Conservation (phyloP, 768 basidiomycete species). For the Pleurotus salmoneostramineus region DNA sequence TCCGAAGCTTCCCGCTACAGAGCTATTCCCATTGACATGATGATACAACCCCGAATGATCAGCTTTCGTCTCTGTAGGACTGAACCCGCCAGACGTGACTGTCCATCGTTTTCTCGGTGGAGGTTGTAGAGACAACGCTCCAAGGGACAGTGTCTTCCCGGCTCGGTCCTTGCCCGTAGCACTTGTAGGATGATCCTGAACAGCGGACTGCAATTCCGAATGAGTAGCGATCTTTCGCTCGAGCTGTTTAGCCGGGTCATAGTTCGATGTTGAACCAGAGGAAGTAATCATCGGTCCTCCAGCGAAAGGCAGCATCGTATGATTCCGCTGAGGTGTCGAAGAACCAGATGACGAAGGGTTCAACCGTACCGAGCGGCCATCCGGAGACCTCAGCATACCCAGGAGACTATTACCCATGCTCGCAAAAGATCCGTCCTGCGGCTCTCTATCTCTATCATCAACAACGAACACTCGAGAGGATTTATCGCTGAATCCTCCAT, state of each 20-base stretch:
- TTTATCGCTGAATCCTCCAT: not conserved
- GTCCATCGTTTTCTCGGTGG: slow-evolving; percentile 49
- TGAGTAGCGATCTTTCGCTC: slow-evolving; percentile 29
- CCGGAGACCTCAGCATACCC: slow-evolving; percentile 36
- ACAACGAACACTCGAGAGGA: not conserved
- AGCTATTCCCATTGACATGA: slow-evolving; percentile 17
- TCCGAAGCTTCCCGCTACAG: slow-evolving; percentile 13
- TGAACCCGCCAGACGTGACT: slow-evolving; percentile 16
- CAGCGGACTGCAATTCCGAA: slow-evolving; percentile 19
- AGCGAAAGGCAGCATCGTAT: slow-evolving; percentile 29
- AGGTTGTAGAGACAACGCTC: slow-evolving; percentile 38
- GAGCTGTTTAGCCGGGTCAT: slow-evolving; percentile 23
- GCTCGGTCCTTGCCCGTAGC: slow-evolving; percentile 14
- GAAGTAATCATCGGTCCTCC: slow-evolving; percentile 11
- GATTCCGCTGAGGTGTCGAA: slow-evolving; percentile 9
- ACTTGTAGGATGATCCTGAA: slow-evolving; percentile 22
- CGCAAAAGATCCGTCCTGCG: slow-evolving; percentile 50
- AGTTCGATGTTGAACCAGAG: slow-evolving; percentile 8
- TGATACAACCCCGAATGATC: slow-evolving; percentile 15
- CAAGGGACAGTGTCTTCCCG: slow-evolving; percentile 26
- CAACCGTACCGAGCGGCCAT: not conserved
- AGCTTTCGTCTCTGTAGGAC: slow-evolving; percentile 14
- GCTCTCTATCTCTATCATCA: slow-evolving; percentile 24
- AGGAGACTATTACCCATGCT: slow-evolving; percentile 53
- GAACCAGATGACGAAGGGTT: not conserved